Percentiles rank a stretch among this genome's conserved stretches.
These are phyloP conservation scores for Lichenothelia convexa DNA, from an alignment of 495 filamentous ascomycete species.

Conservation along the genomic window DNA sequence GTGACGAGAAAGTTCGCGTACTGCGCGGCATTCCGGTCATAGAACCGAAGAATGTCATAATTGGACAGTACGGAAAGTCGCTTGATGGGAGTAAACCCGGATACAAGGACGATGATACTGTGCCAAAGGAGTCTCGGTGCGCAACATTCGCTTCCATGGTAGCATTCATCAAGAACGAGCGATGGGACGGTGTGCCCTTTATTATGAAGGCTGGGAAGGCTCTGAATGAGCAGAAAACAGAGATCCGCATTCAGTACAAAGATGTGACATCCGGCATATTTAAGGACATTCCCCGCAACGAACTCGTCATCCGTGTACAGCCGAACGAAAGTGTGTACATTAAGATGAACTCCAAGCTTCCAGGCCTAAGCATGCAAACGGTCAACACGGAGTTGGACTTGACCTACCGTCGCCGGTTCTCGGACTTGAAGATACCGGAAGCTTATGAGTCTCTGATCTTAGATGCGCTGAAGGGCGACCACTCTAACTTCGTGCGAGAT, in stretches of 20 bases:
- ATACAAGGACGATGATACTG: constrained; percentile 97
- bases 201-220: constrained; percentile 99
- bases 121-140: constrained; percentile 92
- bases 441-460: constrained; percentile 96
- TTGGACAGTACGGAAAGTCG: constrained; percentile 94
- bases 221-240: constrained; percentile 98
- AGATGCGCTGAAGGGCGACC: constrained; percentile 95
- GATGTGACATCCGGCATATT: constrained; percentile 99
- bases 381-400: constrained; percentile 97
- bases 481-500: constrained; percentile 99
- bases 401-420: constrained; percentile 96
- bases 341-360: constrained; percentile 99
- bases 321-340: constrained; percentile 99
- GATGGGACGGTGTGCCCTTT: constrained; percentile 98
- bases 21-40: constrained; percentile 85
- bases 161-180: constrained; percentile 97
- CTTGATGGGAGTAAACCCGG: constrained; percentile 92
- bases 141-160: constrained; percentile 96
- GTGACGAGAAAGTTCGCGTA: constrained; percentile 97
- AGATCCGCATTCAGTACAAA: constrained; percentile 98
- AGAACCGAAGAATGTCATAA: constrained; percentile 99
- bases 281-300: constrained; percentile 98
- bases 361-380: constrained; percentile 97
- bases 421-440: constrained; percentile 97
- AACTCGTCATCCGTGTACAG: constrained; percentile 97